Conservation (phyloP, 306 rosid species). For the Hippophae rhamnoides region DNA sequence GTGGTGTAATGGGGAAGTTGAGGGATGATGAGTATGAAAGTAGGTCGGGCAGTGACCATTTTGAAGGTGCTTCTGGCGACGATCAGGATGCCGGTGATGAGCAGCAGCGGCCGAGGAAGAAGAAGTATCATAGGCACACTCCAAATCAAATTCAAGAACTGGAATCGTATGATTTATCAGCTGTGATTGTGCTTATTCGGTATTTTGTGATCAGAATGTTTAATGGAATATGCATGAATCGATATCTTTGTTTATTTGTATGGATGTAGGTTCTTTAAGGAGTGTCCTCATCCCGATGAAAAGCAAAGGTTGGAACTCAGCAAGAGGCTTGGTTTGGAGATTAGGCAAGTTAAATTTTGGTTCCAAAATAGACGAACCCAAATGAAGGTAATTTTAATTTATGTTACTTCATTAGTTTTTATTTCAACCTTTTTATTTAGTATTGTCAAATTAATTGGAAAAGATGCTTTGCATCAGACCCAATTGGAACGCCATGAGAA, state of each 20-base stretch:
- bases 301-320: slow-evolving; percentile 82
- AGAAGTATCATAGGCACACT: slow-evolving; percentile 87
- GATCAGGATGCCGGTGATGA: slow-evolving; percentile 59
- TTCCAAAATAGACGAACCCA: slow-evolving; percentile 90
- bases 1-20: slow-evolving; percentile 36
- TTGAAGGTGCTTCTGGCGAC: slow-evolving; percentile 71
- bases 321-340: slow-evolving; percentile 55
- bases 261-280: slow-evolving; percentile 67
- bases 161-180: slow-evolving; percentile 47
- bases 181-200: not conserved
- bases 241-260: slow-evolving; percentile 8
- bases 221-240: not conserved
- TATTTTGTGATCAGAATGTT: slow-evolving; percentile 6
- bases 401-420: slow-evolving; percentile 1
- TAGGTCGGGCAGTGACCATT: slow-evolving; percentile 75
- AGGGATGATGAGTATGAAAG: slow-evolving; percentile 78
- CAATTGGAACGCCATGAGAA: slow-evolving; percentile 90
- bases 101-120: slow-evolving; percentile 35
- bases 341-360: slow-evolving; percentile 92
- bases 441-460: slow-evolving; percentile 5
- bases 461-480: slow-evolving; percentile 38
- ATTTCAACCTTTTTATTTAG: not conserved
- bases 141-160: slow-evolving; percentile 78
- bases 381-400: slow-evolving; percentile 54
- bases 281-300: slow-evolving; percentile 89